Evolutionary conservation across 768 basidiomycete species (phyloP).

Genomic region (Cyclocybe aegerita): DNA sequence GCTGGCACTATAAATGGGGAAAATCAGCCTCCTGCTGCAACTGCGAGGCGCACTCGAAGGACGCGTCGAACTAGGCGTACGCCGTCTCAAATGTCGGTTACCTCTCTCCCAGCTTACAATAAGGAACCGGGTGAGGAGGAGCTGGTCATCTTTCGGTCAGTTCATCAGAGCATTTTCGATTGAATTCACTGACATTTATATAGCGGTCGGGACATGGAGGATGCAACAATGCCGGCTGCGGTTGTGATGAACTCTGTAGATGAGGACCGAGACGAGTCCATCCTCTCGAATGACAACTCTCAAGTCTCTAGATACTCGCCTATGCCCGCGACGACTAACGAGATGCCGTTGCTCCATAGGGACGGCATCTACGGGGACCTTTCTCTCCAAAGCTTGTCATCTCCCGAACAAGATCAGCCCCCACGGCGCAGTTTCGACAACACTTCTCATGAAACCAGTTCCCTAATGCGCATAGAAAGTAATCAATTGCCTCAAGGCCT

Average conservation of each 20-base stretch:
- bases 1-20: conserved; percentile 42
- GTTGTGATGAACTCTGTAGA: conserved; percentile 34
- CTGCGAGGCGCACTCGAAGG: conserved; percentile 30
- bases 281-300: conserved; percentile 28
- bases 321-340: conserved; percentile 37
- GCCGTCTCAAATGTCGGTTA: conserved; percentile 79
- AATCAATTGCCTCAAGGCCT: conserved; percentile 14
- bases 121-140: conserved; percentile 86
- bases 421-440: conserved; percentile 28
- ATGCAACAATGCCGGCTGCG: conserved; percentile 44
- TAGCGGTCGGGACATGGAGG: conserved; percentile 58
- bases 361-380: conserved; percentile 25
- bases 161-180: background rate
- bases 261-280: conserved; percentile 34
- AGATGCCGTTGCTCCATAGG: conserved; percentile 41
- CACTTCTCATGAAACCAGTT: conserved; percentile 28
- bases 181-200: background rate
- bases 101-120: conserved; percentile 74
- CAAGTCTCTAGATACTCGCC: conserved; percentile 33
- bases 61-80: conserved; percentile 52
- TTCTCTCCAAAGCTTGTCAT: conserved; percentile 14
- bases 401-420: conserved; percentile 19
- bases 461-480: conserved; percentile 25
- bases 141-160: conserved; percentile 62
- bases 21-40: conserved; percentile 17